A percentile compares a stretch with the other conserved stretches of the same genome.
phyloP scores from a whole-genome alignment of 768 basidiomycete genomes.

The Psilocybe subaeruginosa region DNA sequence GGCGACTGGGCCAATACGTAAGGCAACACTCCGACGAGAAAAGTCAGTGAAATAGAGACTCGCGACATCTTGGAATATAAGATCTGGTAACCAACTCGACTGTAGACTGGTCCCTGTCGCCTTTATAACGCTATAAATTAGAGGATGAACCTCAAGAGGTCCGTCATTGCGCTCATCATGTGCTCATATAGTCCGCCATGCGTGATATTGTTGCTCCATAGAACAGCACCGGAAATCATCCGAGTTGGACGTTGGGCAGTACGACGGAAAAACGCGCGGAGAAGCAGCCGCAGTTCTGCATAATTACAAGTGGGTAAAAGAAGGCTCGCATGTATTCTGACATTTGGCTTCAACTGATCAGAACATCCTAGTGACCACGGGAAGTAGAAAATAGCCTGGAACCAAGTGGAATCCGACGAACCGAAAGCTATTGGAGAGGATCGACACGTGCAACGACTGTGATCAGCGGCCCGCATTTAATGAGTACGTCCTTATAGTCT shows the following conservation, averaged over 20 bases:
- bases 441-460: too few species aligned
- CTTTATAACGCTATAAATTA: not conserved
- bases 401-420: too few species aligned
- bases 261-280: not conserved
- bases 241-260: not conserved
- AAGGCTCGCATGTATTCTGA: too few species aligned
- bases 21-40: constrained; percentile 17
- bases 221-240: not conserved
- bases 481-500: too few species aligned
- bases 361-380: too few species aligned
- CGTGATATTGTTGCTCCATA: not conserved
- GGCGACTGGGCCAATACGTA: constrained; percentile 20
- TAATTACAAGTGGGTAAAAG: not conserved
- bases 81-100: not conserved
- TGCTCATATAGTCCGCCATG: not conserved
- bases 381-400: too few species aligned
- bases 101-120: not conserved
- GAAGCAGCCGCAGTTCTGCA: not conserved
- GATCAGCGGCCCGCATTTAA: too few species aligned
- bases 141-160: not conserved
- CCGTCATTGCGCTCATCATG: not conserved
- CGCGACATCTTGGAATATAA: constrained; percentile 14
- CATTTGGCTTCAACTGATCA: too few species aligned
- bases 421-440: too few species aligned
- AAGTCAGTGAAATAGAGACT: constrained; percentile 12